These are phyloP conservation scores for Puccinia polysora DNA, from an alignment of 1,284 basidiomycete species.

Conservation along the genomic window DNA sequence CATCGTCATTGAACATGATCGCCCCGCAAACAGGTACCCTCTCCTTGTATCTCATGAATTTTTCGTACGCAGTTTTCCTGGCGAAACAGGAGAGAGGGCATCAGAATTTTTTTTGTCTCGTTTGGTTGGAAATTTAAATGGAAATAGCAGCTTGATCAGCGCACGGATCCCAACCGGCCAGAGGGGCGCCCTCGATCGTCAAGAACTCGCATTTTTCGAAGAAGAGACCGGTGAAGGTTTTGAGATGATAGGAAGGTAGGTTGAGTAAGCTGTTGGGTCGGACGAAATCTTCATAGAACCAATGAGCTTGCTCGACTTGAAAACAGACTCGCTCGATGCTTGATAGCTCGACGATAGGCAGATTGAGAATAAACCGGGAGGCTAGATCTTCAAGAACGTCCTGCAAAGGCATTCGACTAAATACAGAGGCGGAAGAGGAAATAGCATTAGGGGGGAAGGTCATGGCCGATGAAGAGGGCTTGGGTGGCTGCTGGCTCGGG, in stretches of 20 bases:
- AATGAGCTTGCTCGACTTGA: conserved; percentile 99
- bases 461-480: background rate
- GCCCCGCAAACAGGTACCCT: conserved; percentile 98
- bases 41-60: conserved; percentile 93
- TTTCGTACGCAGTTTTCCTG: conserved; percentile 47
- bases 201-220: conserved; percentile 76
- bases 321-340: conserved; percentile 93
- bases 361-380: conserved; percentile 85
- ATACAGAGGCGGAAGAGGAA: conserved; percentile 35
- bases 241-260: conserved; percentile 79
- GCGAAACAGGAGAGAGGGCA: conserved; percentile 68
- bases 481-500: conserved; percentile 10
- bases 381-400: conserved; percentile 54
- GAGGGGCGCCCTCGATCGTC: conserved; percentile 51
- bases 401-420: conserved; percentile 45
- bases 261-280: conserved; percentile 71
- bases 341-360: conserved; percentile 85
- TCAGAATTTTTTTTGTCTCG: conserved; percentile 47
- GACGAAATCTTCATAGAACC: conserved; percentile 99
- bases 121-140: no score
- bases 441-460: conserved; percentile 18
- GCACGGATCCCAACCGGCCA: conserved; percentile 39
- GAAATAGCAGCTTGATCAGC: no score
- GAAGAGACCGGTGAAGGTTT: conserved; percentile 89
- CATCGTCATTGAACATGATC: conserved; percentile 72